Evolutionary conservation across 2,329 filamentous ascomycete genomes (phyloP).

Genomic region (Mariannaea elegans): DNA sequence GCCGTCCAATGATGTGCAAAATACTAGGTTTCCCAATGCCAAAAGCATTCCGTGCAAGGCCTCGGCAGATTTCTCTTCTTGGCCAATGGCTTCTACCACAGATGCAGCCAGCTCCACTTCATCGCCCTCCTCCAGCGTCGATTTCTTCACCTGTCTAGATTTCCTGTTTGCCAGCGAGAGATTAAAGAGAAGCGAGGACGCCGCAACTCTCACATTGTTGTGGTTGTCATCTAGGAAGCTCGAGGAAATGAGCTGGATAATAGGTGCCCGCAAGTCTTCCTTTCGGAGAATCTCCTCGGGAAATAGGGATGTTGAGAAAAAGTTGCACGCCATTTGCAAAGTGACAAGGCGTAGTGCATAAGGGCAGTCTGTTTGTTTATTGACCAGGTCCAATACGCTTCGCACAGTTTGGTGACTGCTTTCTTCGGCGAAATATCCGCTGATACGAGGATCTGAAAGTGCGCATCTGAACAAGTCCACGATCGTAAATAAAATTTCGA

Average conservation of each 20-base stretch:
- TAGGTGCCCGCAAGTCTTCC: constrained; percentile 59
- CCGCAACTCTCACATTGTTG: constrained; percentile 79
- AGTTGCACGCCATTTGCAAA: constrained; percentile 83
- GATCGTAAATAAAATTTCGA: constrained; percentile 77
- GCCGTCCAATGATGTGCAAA: constrained; percentile 73
- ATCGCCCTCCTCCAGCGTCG: constrained; percentile 71
- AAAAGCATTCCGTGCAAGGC: constrained; percentile 80
- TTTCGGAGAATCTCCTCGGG: constrained; percentile 68
- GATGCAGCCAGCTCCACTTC: constrained; percentile 86
- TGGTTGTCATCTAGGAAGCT: constrained; percentile 82
- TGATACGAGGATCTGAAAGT: constrained; percentile 80
- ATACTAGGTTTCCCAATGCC: constrained; percentile 79
- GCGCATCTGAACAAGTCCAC: constrained; percentile 86
- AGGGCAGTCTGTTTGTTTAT: constrained; percentile 66
- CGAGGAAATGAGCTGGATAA: constrained; percentile 76
- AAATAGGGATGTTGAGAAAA: constrained; percentile 81
- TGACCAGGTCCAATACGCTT: constrained; percentile 68
- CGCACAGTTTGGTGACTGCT: constrained; percentile 68
- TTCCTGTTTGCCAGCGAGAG: constrained; percentile 76
- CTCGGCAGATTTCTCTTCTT: constrained; percentile 71
- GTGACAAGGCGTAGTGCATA: constrained; percentile 87
- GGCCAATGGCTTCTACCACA: constrained; percentile 75
- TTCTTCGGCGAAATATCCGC: constrained; percentile 85
- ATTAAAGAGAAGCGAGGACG: constrained; percentile 86
- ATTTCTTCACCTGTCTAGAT: constrained; percentile 64